Evolutionary conservation across 2,329 filamentous ascomycete species (phyloP).

Genomic region (Arachnomyces sp.): DNA sequence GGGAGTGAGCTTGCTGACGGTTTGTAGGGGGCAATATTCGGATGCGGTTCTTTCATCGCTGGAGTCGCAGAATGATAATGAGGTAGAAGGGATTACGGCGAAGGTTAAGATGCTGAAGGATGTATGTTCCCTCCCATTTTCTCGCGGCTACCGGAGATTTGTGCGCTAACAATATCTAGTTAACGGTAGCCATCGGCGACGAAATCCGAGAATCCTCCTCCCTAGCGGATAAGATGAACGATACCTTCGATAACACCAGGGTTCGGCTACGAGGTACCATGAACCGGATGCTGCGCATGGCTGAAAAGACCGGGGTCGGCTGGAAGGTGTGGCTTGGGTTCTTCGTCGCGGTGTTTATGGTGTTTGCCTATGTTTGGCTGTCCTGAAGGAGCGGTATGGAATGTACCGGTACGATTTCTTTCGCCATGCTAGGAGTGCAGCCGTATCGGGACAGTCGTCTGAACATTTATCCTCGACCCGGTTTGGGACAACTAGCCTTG

Average conservation of each 20-base stretch:
- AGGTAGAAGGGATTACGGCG: conserved; percentile 81
- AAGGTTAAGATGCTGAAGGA: conserved; percentile 87
- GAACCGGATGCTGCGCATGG: conserved; percentile 96
- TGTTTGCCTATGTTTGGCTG: conserved; percentile 91
- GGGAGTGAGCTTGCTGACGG: conserved; percentile 7
- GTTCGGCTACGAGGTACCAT: conserved; percentile 80
- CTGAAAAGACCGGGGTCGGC: conserved; percentile 82
- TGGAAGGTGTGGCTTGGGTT: conserved; percentile 93
- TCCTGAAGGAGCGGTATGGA: conserved; percentile 44
- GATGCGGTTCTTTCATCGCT: conserved; percentile 85
- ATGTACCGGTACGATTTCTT: not conserved
- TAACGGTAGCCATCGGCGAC: conserved; percentile 87
- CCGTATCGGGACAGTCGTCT: too few relatives aligned
- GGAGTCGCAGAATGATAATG: conserved; percentile 88
- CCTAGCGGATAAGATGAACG: conserved; percentile 91
- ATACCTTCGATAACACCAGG: conserved; percentile 79
- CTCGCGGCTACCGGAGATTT: conserved; percentile 1
- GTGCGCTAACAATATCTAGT: conserved; percentile 39
- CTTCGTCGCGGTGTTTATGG: conserved; percentile 68
- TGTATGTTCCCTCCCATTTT: conserved; percentile 45
- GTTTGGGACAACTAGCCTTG: too few relatives aligned
- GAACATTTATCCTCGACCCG: too few relatives aligned
- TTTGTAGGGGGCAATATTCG: conserved; percentile 75
- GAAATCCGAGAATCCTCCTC: conserved; percentile 87
- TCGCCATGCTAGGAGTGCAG: not conserved